Evolutionary conservation across 2,329 filamentous ascomycete species (phyloP).

Genomic region (Hypoxylon sp.): DNA sequence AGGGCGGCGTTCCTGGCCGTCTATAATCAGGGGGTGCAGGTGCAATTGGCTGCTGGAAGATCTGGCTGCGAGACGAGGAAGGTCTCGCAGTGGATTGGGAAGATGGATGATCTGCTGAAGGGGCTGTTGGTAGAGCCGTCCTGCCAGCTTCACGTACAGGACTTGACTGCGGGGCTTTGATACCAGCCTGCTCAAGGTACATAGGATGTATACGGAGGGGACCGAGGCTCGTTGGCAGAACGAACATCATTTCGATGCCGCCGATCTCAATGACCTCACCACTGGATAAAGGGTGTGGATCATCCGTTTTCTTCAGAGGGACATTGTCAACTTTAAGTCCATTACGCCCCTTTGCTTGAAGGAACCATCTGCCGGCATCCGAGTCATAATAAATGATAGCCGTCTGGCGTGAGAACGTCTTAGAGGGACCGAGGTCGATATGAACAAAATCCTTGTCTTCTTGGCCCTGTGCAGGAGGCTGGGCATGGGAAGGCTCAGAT

Average conservation of each 20-base stretch:
- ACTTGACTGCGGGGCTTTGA: constrained; percentile 44
- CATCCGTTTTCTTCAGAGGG: constrained; percentile 75
- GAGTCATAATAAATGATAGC: constrained; percentile 81
- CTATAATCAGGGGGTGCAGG: constrained; percentile 73
- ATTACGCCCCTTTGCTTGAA: constrained; percentile 91
- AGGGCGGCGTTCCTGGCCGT: constrained; percentile 73
- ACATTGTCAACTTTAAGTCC: constrained; percentile 86
- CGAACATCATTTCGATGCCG: constrained; percentile 98
- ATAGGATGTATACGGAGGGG: constrained; percentile 77
- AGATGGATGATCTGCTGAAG: constrained; percentile 49
- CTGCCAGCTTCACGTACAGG: constrained; percentile 49
- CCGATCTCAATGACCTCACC: constrained; percentile 94
- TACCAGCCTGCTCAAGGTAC: constrained; percentile 78
- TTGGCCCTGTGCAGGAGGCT: constrained; percentile 60
- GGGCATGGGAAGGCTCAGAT: constrained; percentile 66
- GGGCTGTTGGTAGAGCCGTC: constrained; percentile 51
- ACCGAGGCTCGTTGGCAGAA: constrained; percentile 81
- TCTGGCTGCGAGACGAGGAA: constrained; percentile 48
- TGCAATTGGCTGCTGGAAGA: constrained; percentile 65
- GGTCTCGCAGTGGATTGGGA: constrained; percentile 45
- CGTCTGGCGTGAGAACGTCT: constrained; percentile 83
- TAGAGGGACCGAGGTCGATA: constrained; percentile 89
- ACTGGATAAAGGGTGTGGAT: constrained; percentile 78
- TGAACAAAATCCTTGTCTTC: constrained; percentile 73
- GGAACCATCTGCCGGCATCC: constrained; percentile 81